Evolutionary conservation across 1,139 yeast species (phyloP), one percentile per base, ranked within the genome.

Genomic region (Entelexis paramagnoliae): DNA sequence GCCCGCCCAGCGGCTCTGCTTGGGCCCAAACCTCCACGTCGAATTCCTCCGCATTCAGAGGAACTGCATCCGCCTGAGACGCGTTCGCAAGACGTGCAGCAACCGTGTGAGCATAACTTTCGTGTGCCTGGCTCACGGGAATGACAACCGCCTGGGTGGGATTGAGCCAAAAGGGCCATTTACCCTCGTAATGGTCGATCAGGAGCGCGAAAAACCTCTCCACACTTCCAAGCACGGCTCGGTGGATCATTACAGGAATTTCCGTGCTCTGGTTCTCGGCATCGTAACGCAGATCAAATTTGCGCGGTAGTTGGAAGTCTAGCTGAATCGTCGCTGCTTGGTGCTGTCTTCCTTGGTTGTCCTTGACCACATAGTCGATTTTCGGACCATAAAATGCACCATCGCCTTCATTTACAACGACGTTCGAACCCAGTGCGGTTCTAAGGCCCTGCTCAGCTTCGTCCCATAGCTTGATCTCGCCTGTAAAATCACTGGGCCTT

Each of bases 371-470:
- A 46, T 91, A 79, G 66, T 91, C 98, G 59, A 91, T 87, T 68
- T 71, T 72, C 28, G 99, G 99, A 0, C 99, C 99, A 66, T 91
- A 91, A 68, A 91, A 91, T 0, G 98, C 99, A 53, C 99, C 99
- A 67, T 91, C 99, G 17, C 95, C 96, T 53, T 80, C 84, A 58
- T 88, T 83, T 13, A 86, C 62, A 76, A 72, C 95, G 10, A 51
- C 50, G 8, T 53, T 47, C 1, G 46, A n/a, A 3, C 54, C 57
- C 17, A 57, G 41, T 2, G 95, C 93, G 54, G 72, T 69, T 63
- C 79, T 84, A 64, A 91, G 78, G 65, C 80, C 83, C 52, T 70
- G 63, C 69, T 91, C 98, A 29, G 98, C 98, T 53, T 71, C 71
- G 65, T 86, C 77, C 98, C 98, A 91, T 50, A 93, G 83, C 62